These are phyloP conservation scores for Trametes coccinea DNA, from an alignment of 768 basidiomycete genomes.

Conservation along the genomic window DNA sequence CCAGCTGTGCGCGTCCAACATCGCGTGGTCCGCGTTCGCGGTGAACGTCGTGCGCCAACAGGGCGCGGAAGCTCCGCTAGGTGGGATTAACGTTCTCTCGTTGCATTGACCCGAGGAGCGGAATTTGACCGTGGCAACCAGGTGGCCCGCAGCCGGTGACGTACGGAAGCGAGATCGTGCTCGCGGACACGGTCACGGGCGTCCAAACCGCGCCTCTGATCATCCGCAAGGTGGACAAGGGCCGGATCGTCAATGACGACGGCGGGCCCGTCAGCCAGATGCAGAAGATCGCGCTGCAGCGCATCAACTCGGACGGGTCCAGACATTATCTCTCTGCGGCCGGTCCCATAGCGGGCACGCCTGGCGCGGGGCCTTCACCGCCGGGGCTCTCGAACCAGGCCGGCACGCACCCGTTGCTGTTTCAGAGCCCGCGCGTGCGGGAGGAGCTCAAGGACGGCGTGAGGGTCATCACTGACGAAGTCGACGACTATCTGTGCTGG, in stretches of 20 bases:
- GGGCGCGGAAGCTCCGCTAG: slow-evolving; percentile 54
- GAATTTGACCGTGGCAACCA: slow-evolving; percentile 6
- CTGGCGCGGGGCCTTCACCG: slow-evolving; percentile 66
- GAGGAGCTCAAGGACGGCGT: slow-evolving; percentile 82
- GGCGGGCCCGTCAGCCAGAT: slow-evolving; percentile 94
- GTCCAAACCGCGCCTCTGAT: slow-evolving; percentile 83
- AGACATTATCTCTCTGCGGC: slow-evolving; percentile 89
- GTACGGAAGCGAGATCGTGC: slow-evolving; percentile 86
- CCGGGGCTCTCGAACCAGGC: slow-evolving; percentile 75
- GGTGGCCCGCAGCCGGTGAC: slow-evolving; percentile 80
- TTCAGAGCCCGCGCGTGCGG: slow-evolving; percentile 75
- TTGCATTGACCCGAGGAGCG: slow-evolving; percentile 2
- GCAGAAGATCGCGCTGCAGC: slow-evolving; percentile 92
- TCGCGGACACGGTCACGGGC: slow-evolving; percentile 83
- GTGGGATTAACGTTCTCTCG: slow-evolving; percentile 44
- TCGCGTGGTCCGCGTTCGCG: slow-evolving; percentile 92
- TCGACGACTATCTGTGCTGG: slow-evolving; percentile 96
- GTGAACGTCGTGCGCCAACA: slow-evolving; percentile 79
- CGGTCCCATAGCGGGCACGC: slow-evolving; percentile 78
- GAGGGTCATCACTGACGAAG: slow-evolving; percentile 77
- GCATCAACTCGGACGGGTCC: slow-evolving; percentile 78
- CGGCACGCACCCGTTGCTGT: slow-evolving; percentile 79
- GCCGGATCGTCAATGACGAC: slow-evolving; percentile 81
- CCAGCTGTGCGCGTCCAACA: slow-evolving; percentile 84
- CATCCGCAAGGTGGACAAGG: slow-evolving; percentile 92